phyloP scores from a whole-genome alignment of 139 green algal genomes.

The Eudorina sp. region DNA sequence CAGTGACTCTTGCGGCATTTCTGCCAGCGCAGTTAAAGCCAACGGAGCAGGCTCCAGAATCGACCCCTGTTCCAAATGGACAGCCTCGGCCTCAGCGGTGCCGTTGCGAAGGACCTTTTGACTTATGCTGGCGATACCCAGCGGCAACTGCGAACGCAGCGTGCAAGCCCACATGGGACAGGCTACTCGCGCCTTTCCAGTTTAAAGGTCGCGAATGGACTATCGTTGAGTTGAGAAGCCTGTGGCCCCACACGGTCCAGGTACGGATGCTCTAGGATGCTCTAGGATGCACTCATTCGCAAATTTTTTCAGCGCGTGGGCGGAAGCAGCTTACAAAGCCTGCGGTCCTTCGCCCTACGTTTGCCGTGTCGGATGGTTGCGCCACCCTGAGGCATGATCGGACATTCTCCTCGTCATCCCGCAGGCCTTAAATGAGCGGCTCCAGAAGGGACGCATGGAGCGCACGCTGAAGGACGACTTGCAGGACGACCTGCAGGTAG shows the following conservation, averaged over 20 bases:
- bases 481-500: slow-evolving; percentile 41
- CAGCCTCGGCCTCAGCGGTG: not conserved
- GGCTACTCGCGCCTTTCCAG: slow-evolving; percentile 6
- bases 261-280: too few relatives aligned
- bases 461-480: slow-evolving; percentile 44
- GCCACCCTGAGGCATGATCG: too few relatives aligned
- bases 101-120: slow-evolving; percentile 26
- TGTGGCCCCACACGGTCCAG: slow-evolving; percentile 41
- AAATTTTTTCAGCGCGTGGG: too few relatives aligned
- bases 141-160: not conserved
- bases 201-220: slow-evolving; percentile 35
- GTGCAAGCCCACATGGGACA: slow-evolving; percentile 37
- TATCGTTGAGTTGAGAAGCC: slow-evolving; percentile 17
- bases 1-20: slow-evolving; percentile 2
- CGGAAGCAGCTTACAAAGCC: too few relatives aligned
- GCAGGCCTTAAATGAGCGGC: slow-evolving; percentile 37
- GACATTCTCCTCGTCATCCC: too few relatives aligned
- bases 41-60: not conserved
- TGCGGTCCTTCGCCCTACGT: too few relatives aligned
- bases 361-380: too few relatives aligned
- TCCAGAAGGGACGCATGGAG: slow-evolving; percentile 34
- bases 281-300: too few relatives aligned
- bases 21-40: not conserved
- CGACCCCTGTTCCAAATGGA: not conserved
- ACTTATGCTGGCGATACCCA: slow-evolving; percentile 40